Evolutionary conservation across 2,329 filamentous ascomycete genomes (phyloP), one percentile per base, ranked within the genome.

Genomic region (Epichloe typhina): DNA sequence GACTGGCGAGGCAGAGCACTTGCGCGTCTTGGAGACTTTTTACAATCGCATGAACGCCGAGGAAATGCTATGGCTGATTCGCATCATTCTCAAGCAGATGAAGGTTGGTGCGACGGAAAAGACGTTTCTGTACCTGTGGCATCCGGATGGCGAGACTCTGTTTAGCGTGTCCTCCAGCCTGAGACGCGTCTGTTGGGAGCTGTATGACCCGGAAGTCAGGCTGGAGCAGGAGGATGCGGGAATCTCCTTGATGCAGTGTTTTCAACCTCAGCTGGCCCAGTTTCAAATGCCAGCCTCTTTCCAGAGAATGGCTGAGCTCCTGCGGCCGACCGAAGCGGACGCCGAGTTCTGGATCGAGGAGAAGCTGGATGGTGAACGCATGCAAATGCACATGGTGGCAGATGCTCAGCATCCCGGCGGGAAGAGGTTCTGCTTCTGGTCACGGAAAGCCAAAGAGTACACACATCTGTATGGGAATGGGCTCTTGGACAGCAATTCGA

Each of bases 321-420:
- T 84, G 67, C 77, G 80, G 2, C 73, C 77, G 0, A 83, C 80
- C 0, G 77, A 83, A 23, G 82, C 87, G 0, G 83, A 94, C 49
- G 72, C 76, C 0, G 80, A 85, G 8, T 98, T 94, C 62, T 97
- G 90, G 89, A 93, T 97, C 46, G 93, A 98, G 65, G 93, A 98
- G 69, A 98, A 98, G 66, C 73, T 98, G 8, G 93, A 98, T 58
- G 93, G 93, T 1, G 93, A 98, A 68, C 80, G 93, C 26, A 96
- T 98, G 84, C 93, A 98, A 65, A 76, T 98, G 63, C 93, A 98
- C 65, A 90, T 97, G 85, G 67, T 79, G 12, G 74, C 85, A 52
- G 88, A 96, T 57, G 70, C 80, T 3, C 68, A 66, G 1, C 70
- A 81, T 0, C 76, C 80, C 0, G 88, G 89, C 0, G 87, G 88